Percentiles rank a stretch among this genome's conserved stretches.
Evolutionary conservation across 176 grass and related monocot species (phyloP).

Genomic region (Avena insularis): DNA sequence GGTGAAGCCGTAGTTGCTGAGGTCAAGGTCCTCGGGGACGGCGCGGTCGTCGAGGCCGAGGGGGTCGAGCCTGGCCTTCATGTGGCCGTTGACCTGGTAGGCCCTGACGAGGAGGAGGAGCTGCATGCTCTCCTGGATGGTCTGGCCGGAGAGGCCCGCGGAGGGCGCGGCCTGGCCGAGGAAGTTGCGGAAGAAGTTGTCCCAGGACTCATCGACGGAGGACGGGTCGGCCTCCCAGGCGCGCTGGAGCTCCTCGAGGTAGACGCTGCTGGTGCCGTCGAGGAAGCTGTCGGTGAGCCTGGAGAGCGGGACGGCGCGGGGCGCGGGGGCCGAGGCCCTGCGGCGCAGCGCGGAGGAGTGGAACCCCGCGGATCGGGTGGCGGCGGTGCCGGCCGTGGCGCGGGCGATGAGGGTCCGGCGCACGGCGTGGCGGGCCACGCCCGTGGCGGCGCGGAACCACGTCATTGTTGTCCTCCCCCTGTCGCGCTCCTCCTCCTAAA

Average conservation of each 20-base stretch:
- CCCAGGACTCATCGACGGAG: constrained; percentile 82
- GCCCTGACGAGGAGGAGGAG: constrained; percentile 76
- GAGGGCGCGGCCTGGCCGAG: constrained; percentile 52
- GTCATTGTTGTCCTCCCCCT: constrained; percentile 38
- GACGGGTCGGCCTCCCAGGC: constrained; percentile 71
- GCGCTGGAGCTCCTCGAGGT: constrained; percentile 88
- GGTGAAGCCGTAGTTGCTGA: constrained; percentile 72
- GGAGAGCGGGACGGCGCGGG: constrained; percentile 72
- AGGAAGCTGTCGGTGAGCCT: constrained; percentile 79
- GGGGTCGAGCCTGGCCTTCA: constrained; percentile 86
- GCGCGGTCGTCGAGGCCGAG: constrained; percentile 63
- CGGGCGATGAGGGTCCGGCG: constrained; percentile 52
- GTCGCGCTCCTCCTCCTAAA: not conserved
- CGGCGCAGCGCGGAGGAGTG: constrained; percentile 49
- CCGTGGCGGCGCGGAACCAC: constrained; percentile 77
- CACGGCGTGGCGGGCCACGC: constrained; percentile 57
- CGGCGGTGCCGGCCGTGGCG: constrained; percentile 20
- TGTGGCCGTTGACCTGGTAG: constrained; percentile 95
- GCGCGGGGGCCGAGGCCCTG: constrained; percentile 46
- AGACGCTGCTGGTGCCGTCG: constrained; percentile 80
- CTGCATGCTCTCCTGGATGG: constrained; percentile 91
- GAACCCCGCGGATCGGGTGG: constrained; percentile 41
- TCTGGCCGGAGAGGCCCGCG: constrained; percentile 72
- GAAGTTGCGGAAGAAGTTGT: constrained; percentile 93
- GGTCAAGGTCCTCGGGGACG: constrained; percentile 66